A percentile compares a stretch with the other conserved stretches of the same genome.
These are phyloP conservation scores for Curvularia spicifera DNA, from an alignment of 2,329 filamentous ascomycete species.

Conservation along the genomic window DNA sequence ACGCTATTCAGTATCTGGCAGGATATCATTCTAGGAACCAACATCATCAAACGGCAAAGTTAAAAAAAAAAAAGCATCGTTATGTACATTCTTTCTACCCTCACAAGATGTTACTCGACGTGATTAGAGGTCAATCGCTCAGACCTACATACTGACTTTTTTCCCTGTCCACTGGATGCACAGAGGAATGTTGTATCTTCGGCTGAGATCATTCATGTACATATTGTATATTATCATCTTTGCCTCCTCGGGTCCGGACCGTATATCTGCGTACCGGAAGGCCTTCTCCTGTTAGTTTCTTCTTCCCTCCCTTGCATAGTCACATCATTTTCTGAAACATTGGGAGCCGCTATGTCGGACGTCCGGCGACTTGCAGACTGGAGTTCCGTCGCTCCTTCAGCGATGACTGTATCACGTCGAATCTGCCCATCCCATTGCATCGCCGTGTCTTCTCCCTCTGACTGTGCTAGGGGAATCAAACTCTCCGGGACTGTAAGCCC, in stretches of 20 bases:
- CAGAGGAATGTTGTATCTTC: not conserved
- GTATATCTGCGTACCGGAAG: conserved; percentile 1
- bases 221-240: not conserved
- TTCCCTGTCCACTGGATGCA: not conserved
- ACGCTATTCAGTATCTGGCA: no score
- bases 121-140: no score
- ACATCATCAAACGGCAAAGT: no score
- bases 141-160: no score
- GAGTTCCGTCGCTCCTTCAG: not conserved
- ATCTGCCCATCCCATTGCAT: not conserved
- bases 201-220: not conserved
- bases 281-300: not conserved
- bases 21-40: no score
- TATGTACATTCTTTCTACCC: no score
- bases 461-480: not conserved
- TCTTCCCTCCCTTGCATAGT: not conserved
- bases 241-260: conserved; percentile 6
- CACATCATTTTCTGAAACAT: not conserved
- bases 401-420: not conserved
- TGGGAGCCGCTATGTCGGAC: not conserved
- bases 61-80: no score
- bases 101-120: no score
- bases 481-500: conserved; percentile 1
- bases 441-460: not conserved
- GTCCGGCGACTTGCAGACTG: not conserved